Conservation (phyloP, 176 grass and related monocot genomes). For the Triticum turgidum region DNA sequence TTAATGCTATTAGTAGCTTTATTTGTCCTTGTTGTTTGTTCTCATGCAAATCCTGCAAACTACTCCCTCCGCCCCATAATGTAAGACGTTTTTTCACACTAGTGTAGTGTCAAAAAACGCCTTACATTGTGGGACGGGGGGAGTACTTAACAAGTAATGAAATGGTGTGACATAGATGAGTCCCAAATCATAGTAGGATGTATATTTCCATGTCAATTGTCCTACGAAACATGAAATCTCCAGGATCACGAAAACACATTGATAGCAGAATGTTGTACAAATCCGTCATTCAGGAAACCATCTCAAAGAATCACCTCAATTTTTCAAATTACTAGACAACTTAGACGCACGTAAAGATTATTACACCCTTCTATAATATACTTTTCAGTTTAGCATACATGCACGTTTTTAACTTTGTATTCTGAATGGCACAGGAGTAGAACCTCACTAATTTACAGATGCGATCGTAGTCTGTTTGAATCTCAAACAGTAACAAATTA, state of each 20-base stretch:
- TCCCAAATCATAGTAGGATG: no score
- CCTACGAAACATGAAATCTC: no score
- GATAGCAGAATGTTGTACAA: not conserved
- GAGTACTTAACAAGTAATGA: no score
- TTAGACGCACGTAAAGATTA: no score
- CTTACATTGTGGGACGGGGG: no score
- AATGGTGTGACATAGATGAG: no score
- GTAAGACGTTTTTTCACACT: no score
- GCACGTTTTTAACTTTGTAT: not conserved
- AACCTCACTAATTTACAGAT: not conserved
- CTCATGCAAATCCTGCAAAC: no score
- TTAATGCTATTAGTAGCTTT: not conserved
- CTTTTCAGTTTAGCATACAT: not conserved
- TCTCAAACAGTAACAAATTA: not conserved
- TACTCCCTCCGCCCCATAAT: no score
- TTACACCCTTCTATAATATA: no score
- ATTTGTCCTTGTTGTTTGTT: not conserved
- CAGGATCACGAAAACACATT: not conserved
- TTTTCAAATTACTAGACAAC: not conserved
- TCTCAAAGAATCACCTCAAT: not conserved
- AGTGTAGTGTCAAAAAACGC: no score
- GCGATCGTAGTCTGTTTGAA: not conserved
- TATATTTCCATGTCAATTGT: no score
- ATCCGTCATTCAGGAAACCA: not conserved
- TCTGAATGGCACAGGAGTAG: not conserved